A percentile compares a stretch with the other conserved stretches of the same genome.
Conservation (phyloP, 768 basidiomycete genomes). For the Trametes punicea region DNA sequence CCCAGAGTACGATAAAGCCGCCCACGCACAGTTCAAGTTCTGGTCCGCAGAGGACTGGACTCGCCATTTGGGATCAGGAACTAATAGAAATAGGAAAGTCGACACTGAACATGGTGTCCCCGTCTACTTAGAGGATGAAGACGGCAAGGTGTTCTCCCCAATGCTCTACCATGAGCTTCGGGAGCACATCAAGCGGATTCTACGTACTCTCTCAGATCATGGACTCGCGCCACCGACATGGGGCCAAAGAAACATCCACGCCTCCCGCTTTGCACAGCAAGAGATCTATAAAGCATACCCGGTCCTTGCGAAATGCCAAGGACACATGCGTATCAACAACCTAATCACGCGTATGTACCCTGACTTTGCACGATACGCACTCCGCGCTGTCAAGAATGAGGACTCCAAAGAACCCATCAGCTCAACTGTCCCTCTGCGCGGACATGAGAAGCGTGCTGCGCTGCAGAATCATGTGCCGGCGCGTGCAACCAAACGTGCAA, state of each 20-base stretch:
- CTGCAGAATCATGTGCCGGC: no score
- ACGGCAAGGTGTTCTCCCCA: background rate
- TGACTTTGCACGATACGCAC: background rate
- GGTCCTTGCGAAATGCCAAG: background rate
- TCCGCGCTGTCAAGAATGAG: background rate
- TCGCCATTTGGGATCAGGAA: background rate
- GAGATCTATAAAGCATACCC: background rate
- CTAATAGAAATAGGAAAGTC: background rate
- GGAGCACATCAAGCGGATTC: background rate
- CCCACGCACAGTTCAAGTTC: background rate
- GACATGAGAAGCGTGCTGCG: no score
- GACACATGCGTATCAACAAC: background rate
- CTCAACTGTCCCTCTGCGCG: background rate
- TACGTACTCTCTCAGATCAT: background rate
- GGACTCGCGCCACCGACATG: background rate
- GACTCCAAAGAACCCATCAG: background rate
- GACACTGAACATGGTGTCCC: background rate
- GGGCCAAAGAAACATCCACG: background rate
- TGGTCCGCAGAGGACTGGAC: background rate
- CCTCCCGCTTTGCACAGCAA: background rate
- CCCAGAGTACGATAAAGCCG: background rate
- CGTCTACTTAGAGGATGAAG: background rate
- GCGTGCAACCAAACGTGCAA: no score
- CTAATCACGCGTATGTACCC: background rate
- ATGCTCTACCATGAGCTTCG: background rate